Evolutionary conservation across 345 rosid genomes (phyloP).

Genomic region (Passiflora organensis): DNA sequence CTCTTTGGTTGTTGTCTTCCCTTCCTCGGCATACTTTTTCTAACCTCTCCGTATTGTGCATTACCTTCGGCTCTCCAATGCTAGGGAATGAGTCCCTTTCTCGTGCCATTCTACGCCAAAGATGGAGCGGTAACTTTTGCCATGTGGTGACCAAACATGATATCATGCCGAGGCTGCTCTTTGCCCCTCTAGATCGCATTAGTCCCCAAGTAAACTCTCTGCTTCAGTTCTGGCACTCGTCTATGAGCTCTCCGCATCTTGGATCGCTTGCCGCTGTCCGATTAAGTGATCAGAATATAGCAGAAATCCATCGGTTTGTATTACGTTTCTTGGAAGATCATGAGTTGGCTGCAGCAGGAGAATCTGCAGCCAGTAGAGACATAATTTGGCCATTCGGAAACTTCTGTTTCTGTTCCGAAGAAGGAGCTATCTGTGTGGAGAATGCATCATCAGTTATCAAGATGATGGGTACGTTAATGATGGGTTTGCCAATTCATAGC

Average conservation of each 20-base stretch:
- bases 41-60: slow-evolving; percentile 40
- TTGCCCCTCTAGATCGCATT: slow-evolving; percentile 27
- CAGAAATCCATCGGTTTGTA: slow-evolving; percentile 23
- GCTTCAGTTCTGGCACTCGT: slow-evolving; percentile 27
- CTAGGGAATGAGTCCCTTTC: slow-evolving; percentile 63
- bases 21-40: slow-evolving; percentile 18
- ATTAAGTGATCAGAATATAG: slow-evolving; percentile 14
- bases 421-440: slow-evolving; percentile 72
- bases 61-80: slow-evolving; percentile 80
- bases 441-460: slow-evolving; percentile 41
- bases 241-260: slow-evolving; percentile 12
- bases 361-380: slow-evolving; percentile 4
- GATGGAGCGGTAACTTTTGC: slow-evolving; percentile 67
- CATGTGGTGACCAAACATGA: slow-evolving; percentile 59
- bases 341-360: slow-evolving; percentile 1
- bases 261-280: slow-evolving; percentile 8
- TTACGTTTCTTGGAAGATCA: slow-evolving; percentile 10
- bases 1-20: slow-evolving; percentile 70
- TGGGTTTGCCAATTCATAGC: slow-evolving; percentile 26
- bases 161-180: slow-evolving; percentile 46
- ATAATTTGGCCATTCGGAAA: slow-evolving; percentile 71
- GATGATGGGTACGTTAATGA: slow-evolving; percentile 47
- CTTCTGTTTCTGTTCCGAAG: slow-evolving; percentile 57
- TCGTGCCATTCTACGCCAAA: slow-evolving; percentile 44
- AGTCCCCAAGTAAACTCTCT: slow-evolving; percentile 22